Conservation (phyloP, 306 rosid species). For the Citrullus colocynthis region DNA sequence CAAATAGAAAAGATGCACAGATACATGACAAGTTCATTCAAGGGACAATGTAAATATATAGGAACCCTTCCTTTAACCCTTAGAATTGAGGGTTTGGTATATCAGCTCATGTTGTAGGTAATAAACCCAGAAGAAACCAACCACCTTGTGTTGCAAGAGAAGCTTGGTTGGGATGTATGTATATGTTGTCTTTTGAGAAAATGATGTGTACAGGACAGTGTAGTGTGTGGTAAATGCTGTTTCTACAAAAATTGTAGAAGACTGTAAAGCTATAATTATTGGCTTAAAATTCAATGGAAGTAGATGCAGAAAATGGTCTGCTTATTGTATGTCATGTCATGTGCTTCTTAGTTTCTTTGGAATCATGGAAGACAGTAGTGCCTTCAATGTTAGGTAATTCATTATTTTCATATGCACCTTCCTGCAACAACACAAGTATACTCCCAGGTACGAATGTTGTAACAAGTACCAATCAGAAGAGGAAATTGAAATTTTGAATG, state of each 20-base stretch:
- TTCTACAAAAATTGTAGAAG: conserved; percentile 15
- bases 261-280: conserved; percentile 5
- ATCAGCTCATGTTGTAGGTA: conserved; percentile 7
- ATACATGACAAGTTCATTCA: neutral
- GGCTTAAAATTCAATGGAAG: neutral
- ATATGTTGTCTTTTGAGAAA: neutral
- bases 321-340: neutral
- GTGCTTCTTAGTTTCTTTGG: neutral
- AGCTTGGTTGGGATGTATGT: neutral
- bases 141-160: neutral
- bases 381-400: neutral
- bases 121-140: conserved; percentile 16
- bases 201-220: conserved; percentile 5
- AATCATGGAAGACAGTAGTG: neutral
- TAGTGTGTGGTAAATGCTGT: conserved; percentile 12
- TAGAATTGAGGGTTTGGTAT: neutral
- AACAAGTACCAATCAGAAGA: too few relatives aligned
- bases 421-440: neutral
- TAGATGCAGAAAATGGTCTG: neutral
- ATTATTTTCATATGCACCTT: neutral
- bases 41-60: conserved; percentile 7
- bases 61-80: conserved; percentile 1
- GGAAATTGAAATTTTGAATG: neutral
- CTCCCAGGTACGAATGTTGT: neutral
- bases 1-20: conserved; percentile 17